phyloP scores from a whole-genome alignment of 495 filamentous ascomycete genomes.

The Immersiella caudata region DNA sequence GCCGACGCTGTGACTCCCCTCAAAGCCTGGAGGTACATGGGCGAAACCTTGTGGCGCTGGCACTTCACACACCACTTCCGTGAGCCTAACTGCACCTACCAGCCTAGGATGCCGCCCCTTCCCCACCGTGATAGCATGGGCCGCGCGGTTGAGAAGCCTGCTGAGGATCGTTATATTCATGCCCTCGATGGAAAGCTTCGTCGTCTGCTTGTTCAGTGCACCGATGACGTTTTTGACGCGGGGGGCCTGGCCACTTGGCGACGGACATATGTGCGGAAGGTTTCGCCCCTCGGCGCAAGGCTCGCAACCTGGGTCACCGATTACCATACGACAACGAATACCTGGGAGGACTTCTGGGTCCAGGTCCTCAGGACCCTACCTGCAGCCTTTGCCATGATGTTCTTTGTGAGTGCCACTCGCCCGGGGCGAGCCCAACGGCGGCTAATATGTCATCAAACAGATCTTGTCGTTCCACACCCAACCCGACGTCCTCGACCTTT shows the following conservation, averaged over 20 bases:
- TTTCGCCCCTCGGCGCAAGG: constrained; percentile 19
- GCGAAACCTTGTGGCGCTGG: background rate
- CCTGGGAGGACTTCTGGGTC: constrained; percentile 21
- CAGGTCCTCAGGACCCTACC: constrained; percentile 19
- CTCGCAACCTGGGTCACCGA: constrained; percentile 27
- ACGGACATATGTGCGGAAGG: constrained; percentile 28
- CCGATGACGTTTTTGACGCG: constrained; percentile 24
- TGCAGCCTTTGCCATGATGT: constrained; percentile 21
- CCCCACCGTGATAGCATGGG: constrained; percentile 24
- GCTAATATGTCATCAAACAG: background rate
- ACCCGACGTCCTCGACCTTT: constrained; percentile 2
- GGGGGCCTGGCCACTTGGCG: constrained; percentile 19
- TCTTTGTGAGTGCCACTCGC: background rate
- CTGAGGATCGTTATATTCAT: constrained; percentile 23
- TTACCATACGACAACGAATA: constrained; percentile 17
- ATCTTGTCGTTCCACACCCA: constrained; percentile 4
- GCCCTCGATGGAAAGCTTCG: constrained; percentile 24
- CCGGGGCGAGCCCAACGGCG: background rate
- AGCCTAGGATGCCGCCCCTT: background rate
- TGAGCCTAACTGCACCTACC: background rate
- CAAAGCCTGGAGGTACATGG: background rate
- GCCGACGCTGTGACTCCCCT: background rate
- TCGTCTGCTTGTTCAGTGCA: constrained; percentile 24
- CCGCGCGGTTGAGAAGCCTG: constrained; percentile 16
- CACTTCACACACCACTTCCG: background rate